Base-by-base conservation (phyloP, 2,329 filamentous ascomycete species). In the Colletotrichum higginsianum region DNA sequence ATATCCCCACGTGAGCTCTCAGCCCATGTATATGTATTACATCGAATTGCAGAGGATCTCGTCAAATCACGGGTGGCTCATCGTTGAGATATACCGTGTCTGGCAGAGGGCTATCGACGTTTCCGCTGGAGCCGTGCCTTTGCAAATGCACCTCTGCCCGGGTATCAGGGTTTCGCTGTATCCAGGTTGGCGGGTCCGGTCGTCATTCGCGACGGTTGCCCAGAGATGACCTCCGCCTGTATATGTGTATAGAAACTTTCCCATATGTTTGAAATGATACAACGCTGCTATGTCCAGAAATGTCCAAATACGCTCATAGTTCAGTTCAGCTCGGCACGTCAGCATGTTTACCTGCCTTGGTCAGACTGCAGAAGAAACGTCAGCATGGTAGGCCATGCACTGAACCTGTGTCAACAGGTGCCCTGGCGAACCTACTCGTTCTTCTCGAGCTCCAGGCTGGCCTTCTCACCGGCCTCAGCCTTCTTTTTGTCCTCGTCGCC, bases 401-500 rank as follows among this genome's bases (percentile, higher is more conserved):
- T 15, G 15, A 15, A 35, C 30, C 30, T 11, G 6, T 23, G 18
- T 6, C 13, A 12, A 18, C n/a, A 35, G 15, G 18, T 9, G 30
- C 30, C 8, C 23, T 42, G 7, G n/a, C 26, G 1, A 21, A 65
- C 66, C 35, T 56, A 74, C 61, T 63, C 58, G 15, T 72, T 42
- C 47, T 61, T 72, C 18, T 53, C 67, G 38, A 73, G 68, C 66
- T 75, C 67, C 26, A 66, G n/a, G 40, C 66, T 66, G 18, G 70
- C 35, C 61, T 72, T 72, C 44, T 75, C 60, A 7, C 57, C 64
- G 5, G 23, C 38, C 58, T 76, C 74, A 69, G 78, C 77, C 76
- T 81, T 84, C 74, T 86, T 83, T 76, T 85, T 84, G 21, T 86
- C 85, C 72, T 91, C 89, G n/a, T 92, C 91, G 16, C 89, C 91